A percentile compares a stretch with the other conserved stretches of the same genome.
Conservation (phyloP, 202 grass and related monocot genomes). For the Cymbopogon flexuosus region DNA sequence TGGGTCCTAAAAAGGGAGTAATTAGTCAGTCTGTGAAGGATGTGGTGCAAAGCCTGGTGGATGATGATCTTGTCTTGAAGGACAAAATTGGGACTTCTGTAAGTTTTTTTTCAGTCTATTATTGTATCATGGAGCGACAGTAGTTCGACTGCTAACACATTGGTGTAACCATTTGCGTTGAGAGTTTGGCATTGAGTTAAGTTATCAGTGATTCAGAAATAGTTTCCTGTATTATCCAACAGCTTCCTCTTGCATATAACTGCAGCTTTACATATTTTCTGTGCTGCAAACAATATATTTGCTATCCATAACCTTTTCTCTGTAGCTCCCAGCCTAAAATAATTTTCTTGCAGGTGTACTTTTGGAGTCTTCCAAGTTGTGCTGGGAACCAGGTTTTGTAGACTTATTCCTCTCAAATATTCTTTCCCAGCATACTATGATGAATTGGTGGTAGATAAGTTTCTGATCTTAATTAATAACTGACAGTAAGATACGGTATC, state of each 20-base stretch:
- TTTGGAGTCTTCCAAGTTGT: slow-evolving; percentile 99
- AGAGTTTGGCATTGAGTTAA: neutral
- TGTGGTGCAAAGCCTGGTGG: slow-evolving; percentile 90
- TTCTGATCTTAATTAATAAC: neutral
- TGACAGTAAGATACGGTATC: neutral
- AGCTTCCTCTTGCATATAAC: neutral
- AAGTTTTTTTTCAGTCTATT: no score
- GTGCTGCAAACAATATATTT: neutral
- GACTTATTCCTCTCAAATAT: neutral
- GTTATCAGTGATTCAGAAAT: neutral
- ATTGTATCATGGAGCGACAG: no score
- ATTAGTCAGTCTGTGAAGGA: slow-evolving; percentile 98
- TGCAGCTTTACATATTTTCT: neutral
- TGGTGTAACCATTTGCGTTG: neutral
- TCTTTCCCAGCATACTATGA: neutral
- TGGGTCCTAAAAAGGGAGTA: slow-evolving; percentile 89
- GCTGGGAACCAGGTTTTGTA: slow-evolving; percentile 82
- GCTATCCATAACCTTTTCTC: neutral
- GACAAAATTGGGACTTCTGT: slow-evolving; percentile 99
- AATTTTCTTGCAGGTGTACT: slow-evolving; percentile 73
- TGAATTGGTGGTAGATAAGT: neutral
- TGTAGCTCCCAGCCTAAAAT: neutral
- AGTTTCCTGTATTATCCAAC: slow-evolving; percentile 5
- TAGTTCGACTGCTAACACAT: neutral
- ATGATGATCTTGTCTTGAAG: slow-evolving; percentile 98